Evolutionary conservation across 345 rosid species (phyloP), one percentile per base, ranked within the genome.

Genomic region (Camelina hispida): DNA sequence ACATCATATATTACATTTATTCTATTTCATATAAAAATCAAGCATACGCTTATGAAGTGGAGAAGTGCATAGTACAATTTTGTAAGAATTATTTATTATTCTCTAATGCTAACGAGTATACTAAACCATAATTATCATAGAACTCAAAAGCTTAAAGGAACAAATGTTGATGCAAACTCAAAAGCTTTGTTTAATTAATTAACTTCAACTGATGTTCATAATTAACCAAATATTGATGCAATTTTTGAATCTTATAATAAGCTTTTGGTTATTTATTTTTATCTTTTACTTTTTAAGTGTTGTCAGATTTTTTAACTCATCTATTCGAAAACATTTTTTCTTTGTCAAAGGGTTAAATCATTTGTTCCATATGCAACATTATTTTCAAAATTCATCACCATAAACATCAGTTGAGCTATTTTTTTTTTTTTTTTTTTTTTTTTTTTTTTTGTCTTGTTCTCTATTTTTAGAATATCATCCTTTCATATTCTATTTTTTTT

Each of bases 391-490:
- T 37, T 37, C 40, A 37, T 38, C 42, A 10, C 42, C 42, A 38
- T 9, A 38, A 38, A 68, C 5, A 43, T 18, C 5, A 42, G 11
- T 28, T 13, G 23, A 47, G 7, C 55, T 32, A 5, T 0, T 15
- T 2, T 22, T 37, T 30, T 6, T 7, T 14, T 5, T 12, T 4
- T 37, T 28, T 1, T 7, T 14, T 5, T 12, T 7, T 0, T 15
- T 2, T 14, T 37, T 28, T 6, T 7, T 14, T 1, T 12, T 7
- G 11, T 9, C 4, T 40, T 40, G 3, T 17, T 5, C 38, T 50
- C 13, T 48, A 47, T 47, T 8, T 46, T 1, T 17, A 63, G 56
- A 63, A 73, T 51, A 72, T 48, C 22, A 72, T 72, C 40, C 40
- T 22, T 17, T 3, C 3, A 37, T 10, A 54, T 66, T 74, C 4